Conservation (phyloP, 169 alveolate species). For the Pseudocohnilembus persalinus region DNA sequence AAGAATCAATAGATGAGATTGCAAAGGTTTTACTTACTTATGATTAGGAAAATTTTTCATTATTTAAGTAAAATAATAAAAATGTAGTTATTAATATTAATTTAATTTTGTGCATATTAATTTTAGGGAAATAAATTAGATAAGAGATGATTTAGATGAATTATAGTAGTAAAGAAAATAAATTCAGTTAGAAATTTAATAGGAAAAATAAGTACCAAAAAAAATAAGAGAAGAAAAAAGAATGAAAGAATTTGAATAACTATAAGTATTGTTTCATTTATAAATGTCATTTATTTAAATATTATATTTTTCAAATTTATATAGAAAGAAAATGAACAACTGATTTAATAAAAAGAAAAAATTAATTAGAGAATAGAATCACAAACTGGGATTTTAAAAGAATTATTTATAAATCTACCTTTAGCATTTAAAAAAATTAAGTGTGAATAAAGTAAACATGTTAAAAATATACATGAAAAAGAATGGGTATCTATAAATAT, state of each 20-base stretch:
- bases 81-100: too few relatives aligned
- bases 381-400: background rate
- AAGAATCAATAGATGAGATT: constrained; percentile 2
- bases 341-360: background rate
- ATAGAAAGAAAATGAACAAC: too few relatives aligned
- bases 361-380: background rate
- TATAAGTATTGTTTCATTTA: background rate
- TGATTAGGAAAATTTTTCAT: constrained; percentile 18
- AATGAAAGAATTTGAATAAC: background rate
- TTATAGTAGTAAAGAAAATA: too few relatives aligned
- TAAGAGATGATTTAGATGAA: background rate
- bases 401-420: background rate
- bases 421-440: too few relatives aligned
- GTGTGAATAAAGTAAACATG: background rate
- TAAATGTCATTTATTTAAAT: too few relatives aligned
- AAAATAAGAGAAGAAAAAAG: background rate
- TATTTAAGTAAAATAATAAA: constrained; percentile 7
- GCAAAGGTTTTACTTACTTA: constrained; percentile 13
- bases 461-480: background rate
- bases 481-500: background rate
- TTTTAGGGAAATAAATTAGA: background rate
- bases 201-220: background rate
- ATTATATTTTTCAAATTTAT: too few relatives aligned
- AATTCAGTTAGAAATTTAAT: background rate
- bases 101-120: too few relatives aligned